Base-by-base conservation (phyloP, 2,329 filamentous ascomycete species). In the Exophiala sp. region DNA sequence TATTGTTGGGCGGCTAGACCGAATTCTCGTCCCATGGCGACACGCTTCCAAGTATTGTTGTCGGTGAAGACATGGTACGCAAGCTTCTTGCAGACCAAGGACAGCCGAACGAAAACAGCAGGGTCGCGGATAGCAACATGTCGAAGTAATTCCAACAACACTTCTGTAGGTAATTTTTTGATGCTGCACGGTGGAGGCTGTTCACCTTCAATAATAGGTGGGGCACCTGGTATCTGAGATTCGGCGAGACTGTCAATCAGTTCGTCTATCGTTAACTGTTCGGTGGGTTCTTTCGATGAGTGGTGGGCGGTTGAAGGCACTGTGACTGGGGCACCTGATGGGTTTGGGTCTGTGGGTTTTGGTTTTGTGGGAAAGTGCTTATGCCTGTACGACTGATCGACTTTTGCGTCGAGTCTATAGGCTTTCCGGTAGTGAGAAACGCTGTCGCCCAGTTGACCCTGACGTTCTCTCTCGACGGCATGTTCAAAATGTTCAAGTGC, bases 401-500 rank as follows among this genome's bases (percentile, higher is more conserved):
- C 92, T 11, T 79, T 77, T 52, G 85, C 79, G 68, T 97, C 94
- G 71, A 99, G 82, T 68, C 87, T 84, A 69, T 95, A 97, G 1
- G 94, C 94, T 69, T 87, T 91, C 43, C 94, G 84, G 70, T 99
- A 99, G 47, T 95, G 80, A 61, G 82, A 84, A 51, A 99, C 70
- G 67, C 92, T 97, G 59, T 97, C 92, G 4, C 91, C 91, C 47
- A 97, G 77, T 59, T 84, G 94, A 0, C 94, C 94, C 64, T 88
- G 83, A 0, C 80, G 82, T 72, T 99, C 94, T 70, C 86, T 91
- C 71, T 95, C 88, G 52, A 96, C 91, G 3, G 92, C 94, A 67
- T 83, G 84, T 69, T 97, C 94, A 65, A 94, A 97, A 69, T 96
- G 89, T 64, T 97, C 94, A 12, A 99, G 73, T 0, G 94, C 94